Evolutionary conservation across 2,329 filamentous ascomycete genomes (phyloP).

Genomic region (Epichloe festucae): DNA sequence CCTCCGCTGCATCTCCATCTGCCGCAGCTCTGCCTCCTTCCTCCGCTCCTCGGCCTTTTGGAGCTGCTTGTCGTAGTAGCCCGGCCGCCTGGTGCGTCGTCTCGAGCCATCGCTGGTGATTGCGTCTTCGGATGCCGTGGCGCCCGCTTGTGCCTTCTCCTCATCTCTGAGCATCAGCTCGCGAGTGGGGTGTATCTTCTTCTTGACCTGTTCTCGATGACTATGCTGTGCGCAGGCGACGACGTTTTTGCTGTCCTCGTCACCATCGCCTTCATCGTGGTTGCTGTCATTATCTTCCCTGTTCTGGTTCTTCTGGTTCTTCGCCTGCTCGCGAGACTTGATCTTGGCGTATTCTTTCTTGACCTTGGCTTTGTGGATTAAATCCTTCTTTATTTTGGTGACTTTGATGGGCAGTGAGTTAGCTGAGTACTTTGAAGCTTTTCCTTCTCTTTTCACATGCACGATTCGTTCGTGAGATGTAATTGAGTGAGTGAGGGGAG

Average conservation of each 20-base stretch:
- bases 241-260: constrained; percentile 7
- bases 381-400: constrained; percentile 74
- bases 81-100: constrained; percentile 29
- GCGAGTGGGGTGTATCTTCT: constrained; percentile 23
- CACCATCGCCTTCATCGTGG: constrained; percentile 3
- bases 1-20: constrained; percentile 29
- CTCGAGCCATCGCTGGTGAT: constrained; percentile 19
- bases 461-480: neutral
- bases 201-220: constrained; percentile 9
- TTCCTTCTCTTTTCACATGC: neutral
- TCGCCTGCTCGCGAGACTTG: constrained; percentile 38
- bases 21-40: constrained; percentile 28
- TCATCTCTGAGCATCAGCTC: constrained; percentile 28
- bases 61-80: constrained; percentile 54
- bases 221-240: neutral
- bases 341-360: constrained; percentile 88
- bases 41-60: constrained; percentile 30
- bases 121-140: constrained; percentile 3
- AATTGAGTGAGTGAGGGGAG: neutral
- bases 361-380: constrained; percentile 87
- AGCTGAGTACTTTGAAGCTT: neutral
- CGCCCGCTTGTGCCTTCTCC: constrained; percentile 21
- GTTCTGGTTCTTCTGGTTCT: constrained; percentile 9
- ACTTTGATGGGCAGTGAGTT: constrained; percentile 27
- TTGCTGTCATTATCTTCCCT: constrained; percentile 12